Base-by-base conservation (phyloP, 73 alveolate species). In the Paramecium caudatum region DNA sequence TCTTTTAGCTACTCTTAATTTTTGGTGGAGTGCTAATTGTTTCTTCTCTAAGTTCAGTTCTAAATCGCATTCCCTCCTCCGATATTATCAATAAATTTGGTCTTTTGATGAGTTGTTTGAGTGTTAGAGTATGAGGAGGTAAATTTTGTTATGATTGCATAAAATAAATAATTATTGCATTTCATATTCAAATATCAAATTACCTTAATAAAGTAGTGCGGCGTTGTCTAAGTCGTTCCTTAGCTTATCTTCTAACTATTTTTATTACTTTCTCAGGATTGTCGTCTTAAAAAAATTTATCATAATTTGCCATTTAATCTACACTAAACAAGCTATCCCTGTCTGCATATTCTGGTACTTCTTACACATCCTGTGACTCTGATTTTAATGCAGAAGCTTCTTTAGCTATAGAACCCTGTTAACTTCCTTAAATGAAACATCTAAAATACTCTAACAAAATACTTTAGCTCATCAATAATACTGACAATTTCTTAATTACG, bases 71-170 rank as follows among this genome's bases (percentile, higher is more conserved):
- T 4, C 80, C 80, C 30, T 55, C 80, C 45, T 55, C 80, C 1
- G 80, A 55, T 5, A 55, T 43, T 10, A 55, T 43, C n/a, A 55
- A 37, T 10, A 55, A 55, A 55, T 55, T 55, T 3, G 80, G 80
- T 55, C 80, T 55, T 12, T 23, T 55, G 5, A 55, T 19, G 10
- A 55, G 30, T 23, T 55, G 46, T 27, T 55, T 55, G 23, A 55
- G 30, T 55, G 80, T 55, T 43, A 55, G 30, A 27, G 80, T 55
- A 21, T 55, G 30, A 10, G 80, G 80, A 55, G 80, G 80, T 55
- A 55, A 55, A 27, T 27, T 55, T 55, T 55, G 30, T 55, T 55
- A 55, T 55, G 23, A 55, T 15, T 55, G 30, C 80, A 55, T 55
- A 27, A 27, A 43, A 55, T 27, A 55, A 27, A 55, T 27, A 55